Evolutionary conservation across 257 asterid species (phyloP), one percentile per base, ranked within the genome.

Genomic region (Gentiana dahurica): DNA sequence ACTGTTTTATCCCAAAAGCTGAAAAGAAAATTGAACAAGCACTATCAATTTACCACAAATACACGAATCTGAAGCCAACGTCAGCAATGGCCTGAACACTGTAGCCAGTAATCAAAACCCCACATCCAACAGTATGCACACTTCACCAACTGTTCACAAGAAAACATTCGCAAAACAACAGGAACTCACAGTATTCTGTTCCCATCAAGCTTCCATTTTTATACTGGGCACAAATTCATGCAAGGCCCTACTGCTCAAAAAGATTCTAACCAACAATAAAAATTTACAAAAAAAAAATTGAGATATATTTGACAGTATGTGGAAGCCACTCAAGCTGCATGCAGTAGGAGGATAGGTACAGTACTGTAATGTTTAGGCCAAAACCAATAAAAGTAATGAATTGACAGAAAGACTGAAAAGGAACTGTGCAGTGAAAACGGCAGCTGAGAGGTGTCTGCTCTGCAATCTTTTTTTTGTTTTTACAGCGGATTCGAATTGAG

Each of bases 351-450:
- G 3, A 5, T 4, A 5, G n/a, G 12, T 11, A 41, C 10, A 10
- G 11, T 41, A 41, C 0, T 34, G 3, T 32, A 6, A 12, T 65
- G 58, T 35, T 55, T 73, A 62, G 65, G 73, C 67, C 65, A 77
- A 60, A 46, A 71, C 67, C 65, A 77, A 60, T 36, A 71, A 61
- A 67, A 66, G 59, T 58, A 57, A 73, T 67, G 51, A 56, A 71
- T 68, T 66, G 78, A 62, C 70, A 67, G 64, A 34, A 11, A 12
- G 53, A 47, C 34, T 4, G 51, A 13, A 55, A 55, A 73, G 60
- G 43, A 8, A 75, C 66, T 73, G 74, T 43, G 69, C 59, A 38
- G 75, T 76, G 89, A 84, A 74, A 80, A 72, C 82, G 86, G 89
- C 86, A 51, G 75, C 6, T 41, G 46, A 7, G 6, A 10, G 46